These are phyloP conservation scores for Trichophyton benhamiae DNA, from an alignment of 2,329 filamentous ascomycete species.

Conservation along the genomic window DNA sequence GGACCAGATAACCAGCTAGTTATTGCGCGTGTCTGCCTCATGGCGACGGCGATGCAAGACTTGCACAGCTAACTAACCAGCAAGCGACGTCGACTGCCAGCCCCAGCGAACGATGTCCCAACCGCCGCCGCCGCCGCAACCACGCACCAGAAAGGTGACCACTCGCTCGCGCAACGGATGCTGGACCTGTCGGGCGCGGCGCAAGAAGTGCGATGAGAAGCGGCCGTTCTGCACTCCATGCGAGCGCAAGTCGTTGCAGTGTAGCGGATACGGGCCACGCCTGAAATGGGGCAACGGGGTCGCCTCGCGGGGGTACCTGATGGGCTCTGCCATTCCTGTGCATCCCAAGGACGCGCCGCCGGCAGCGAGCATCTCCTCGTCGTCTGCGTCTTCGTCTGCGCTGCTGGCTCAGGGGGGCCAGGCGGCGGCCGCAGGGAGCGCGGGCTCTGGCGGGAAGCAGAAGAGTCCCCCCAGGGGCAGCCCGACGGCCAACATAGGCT, in stretches of 20 bases:
- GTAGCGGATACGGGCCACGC: conserved; percentile 10
- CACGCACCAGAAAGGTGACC: conserved; percentile 2
- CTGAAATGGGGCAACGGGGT: conserved; percentile 13
- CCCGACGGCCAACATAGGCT: neutral
- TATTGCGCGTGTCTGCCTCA: neutral
- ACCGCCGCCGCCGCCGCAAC: neutral
- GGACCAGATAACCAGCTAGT: neutral
- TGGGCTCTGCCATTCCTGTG: conserved; percentile 8
- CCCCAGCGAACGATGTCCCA: neutral
- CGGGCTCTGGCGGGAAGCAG: neutral
- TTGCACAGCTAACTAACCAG: no score
- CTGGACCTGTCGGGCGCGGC: conserved; percentile 12
- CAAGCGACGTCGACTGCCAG: no score
- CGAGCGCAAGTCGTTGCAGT: conserved; percentile 9
- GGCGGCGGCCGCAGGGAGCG: neutral
- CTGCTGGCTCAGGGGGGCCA: neutral
- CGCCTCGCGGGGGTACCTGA: conserved; percentile 10
- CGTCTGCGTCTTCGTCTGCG: neutral
- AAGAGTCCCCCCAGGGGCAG: neutral
- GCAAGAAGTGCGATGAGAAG: conserved; percentile 13
- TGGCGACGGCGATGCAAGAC: no score
- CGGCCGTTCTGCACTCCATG: conserved; percentile 11
- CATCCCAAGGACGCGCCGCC: neutral
- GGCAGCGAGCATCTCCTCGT: neutral
- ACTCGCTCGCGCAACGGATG: conserved; percentile 13